Conservation (phyloP, 441 rosid species). For the Populus hybrid region DNA sequence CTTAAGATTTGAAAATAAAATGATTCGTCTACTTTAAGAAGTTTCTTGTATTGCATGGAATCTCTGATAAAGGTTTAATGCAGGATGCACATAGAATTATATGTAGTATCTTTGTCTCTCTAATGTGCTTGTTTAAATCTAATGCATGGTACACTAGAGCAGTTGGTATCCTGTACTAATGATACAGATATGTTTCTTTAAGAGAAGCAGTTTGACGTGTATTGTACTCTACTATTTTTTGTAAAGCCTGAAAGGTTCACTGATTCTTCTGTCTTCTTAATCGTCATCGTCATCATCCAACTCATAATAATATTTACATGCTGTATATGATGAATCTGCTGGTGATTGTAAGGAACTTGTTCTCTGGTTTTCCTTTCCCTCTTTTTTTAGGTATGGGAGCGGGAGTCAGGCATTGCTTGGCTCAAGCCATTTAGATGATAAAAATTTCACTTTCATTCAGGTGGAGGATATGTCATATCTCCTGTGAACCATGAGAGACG, state of each 20-base stretch:
- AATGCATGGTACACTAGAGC: neutral
- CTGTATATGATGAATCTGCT: neutral
- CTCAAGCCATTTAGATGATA: slow-evolving; percentile 6
- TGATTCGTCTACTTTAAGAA: slow-evolving; percentile 2
- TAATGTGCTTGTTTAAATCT: neutral
- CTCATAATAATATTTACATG: neutral
- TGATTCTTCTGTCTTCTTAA: slow-evolving; percentile 3
- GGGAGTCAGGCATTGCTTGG: neutral
- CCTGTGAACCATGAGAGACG: slow-evolving; percentile 68
- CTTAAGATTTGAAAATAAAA: slow-evolving; percentile 38
- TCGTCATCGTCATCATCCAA: neutral
- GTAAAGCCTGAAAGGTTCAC: neutral
- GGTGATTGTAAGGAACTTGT: neutral
- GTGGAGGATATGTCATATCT: slow-evolving; percentile 92
- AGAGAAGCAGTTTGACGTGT: neutral
- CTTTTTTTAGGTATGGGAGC: neutral
- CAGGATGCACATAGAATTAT: neutral
- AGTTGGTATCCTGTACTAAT: neutral
- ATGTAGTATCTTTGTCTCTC: neutral
- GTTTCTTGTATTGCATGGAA: slow-evolving; percentile 9
- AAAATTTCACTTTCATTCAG: slow-evolving; percentile 41
- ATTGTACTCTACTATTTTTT: neutral
- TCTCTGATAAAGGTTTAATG: neutral
- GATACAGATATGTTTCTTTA: neutral
- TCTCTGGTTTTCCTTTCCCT: no score